Base-by-base conservation (phyloP, 2,329 filamentous ascomycete species). In the Diplodia seriata region DNA sequence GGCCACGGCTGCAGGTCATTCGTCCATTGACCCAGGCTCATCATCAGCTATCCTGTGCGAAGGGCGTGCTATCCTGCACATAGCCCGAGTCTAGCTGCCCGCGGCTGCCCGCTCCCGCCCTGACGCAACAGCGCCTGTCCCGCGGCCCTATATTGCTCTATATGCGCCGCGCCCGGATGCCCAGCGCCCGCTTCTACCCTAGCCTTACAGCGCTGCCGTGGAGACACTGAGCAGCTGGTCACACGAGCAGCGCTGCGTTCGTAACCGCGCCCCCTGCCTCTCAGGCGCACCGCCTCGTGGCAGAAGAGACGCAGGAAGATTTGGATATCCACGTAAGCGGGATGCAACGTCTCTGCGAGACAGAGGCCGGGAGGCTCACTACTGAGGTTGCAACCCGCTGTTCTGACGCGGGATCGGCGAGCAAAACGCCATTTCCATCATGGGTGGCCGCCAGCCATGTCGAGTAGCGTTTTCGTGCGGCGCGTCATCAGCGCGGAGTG, bases 401-500 rank as follows among this genome's bases (percentile, higher is more conserved):
- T 15, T 11, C 20, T 23, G 20, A n/a, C 26, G 26, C 51, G 12
- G 38, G 57, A 62, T 62, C 57, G 57, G 49, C 57, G 57, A 36
- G 20, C 56, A 23, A 20, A 26, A 14, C 49, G 56, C 57, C 40
- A 49, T 18, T 49, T 20, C 18, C 57, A 51, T 63, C 59, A 51
- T 61, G 57, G 40, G 40, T 2, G 40, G 40, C 4, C 57, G 40
- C 8, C 38, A 20, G 55, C 47, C 11, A 47, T 31, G 36, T 43
- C 36, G 55, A 59, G 33, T n/a, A 9, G 20, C 26, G 56, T 61
- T 33, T 23, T 43, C 36, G 40, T 33, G 59, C 47, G 47, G 59
- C 59, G 59, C 59, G 59, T 49, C 59, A 51, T 63, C 47, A 36
- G 59, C 59, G 59, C 57, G 18, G 40, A 62, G 29, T 23, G 57